These are phyloP conservation scores for Volvariella volvacea DNA, from an alignment of 1,284 basidiomycete species.

Conservation along the genomic window DNA sequence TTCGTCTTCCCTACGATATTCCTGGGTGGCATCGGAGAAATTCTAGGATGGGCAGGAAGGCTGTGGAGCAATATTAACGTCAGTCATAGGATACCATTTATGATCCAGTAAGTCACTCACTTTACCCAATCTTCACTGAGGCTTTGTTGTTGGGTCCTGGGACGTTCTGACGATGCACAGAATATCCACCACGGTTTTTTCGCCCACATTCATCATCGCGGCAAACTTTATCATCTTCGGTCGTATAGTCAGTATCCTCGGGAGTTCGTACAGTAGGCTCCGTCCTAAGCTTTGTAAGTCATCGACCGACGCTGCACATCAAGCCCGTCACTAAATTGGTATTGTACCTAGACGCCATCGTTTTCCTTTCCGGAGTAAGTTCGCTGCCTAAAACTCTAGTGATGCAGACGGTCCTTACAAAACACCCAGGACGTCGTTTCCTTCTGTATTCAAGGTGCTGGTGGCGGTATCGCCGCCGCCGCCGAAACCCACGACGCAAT, in stretches of 20 bases:
- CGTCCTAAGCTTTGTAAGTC: constrained; percentile 33
- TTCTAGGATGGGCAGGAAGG: constrained; percentile 39
- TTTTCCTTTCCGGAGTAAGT: constrained; percentile 40
- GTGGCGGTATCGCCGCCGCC: constrained; percentile 43
- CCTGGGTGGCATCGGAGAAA: constrained; percentile 42
- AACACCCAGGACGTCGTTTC: constrained; percentile 41
- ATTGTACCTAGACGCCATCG: constrained; percentile 35
- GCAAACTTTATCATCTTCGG: constrained; percentile 50
- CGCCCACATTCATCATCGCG: constrained; percentile 46
- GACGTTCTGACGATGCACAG: constrained; percentile 9
- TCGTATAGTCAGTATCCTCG: constrained; percentile 32
- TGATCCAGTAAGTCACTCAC: constrained; percentile 15
- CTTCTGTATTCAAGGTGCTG: constrained; percentile 45
- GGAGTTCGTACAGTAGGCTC: constrained; percentile 39
- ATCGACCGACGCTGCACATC: too few species aligned
- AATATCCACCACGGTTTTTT: constrained; percentile 25
- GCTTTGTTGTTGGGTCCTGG: background rate
- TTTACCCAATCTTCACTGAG: background rate
- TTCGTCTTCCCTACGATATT: constrained; percentile 46
- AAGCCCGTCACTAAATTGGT: too few species aligned
- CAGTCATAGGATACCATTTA: constrained; percentile 9
- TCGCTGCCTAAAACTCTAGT: too few species aligned
- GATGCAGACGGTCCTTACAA: too few species aligned
- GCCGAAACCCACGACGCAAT: constrained; percentile 20
- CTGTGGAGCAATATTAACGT: constrained; percentile 26